Percentiles rank a stretch among this genome's conserved stretches.
Evolutionary conservation across 2,329 filamentous ascomycete genomes (phyloP).

Genomic region (Sclerotinia borealis): DNA sequence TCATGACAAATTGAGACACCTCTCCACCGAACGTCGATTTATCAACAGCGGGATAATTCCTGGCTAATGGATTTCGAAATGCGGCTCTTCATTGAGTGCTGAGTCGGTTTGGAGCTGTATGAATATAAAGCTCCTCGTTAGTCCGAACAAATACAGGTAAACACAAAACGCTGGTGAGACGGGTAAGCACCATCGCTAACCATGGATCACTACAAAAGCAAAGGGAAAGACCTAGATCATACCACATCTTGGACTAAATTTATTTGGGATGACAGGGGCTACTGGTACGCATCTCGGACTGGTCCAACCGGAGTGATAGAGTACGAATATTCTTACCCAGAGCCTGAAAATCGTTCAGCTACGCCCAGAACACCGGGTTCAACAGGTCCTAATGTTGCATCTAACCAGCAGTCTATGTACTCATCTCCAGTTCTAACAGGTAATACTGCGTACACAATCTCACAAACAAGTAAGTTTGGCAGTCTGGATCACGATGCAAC

Average conservation of each 20-base stretch:
- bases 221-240: background rate
- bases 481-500: background rate
- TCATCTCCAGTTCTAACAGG: background rate
- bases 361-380: background rate
- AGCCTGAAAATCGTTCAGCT: background rate
- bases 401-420: background rate
- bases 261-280: background rate
- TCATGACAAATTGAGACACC: background rate
- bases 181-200: background rate
- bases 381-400: too few species aligned
- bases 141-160: background rate
- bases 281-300: background rate
- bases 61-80: background rate
- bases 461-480: background rate
- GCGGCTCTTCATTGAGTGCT: background rate
- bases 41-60: background rate
- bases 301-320: background rate
- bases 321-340: background rate
- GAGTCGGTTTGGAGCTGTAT: background rate
- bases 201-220: background rate
- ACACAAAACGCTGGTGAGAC: background rate
- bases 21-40: background rate
- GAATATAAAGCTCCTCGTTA: background rate
- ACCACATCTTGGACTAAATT: background rate
- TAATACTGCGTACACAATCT: background rate